Conservation (phyloP, 106 monocot genomes). For the Allium cepa region DNA sequence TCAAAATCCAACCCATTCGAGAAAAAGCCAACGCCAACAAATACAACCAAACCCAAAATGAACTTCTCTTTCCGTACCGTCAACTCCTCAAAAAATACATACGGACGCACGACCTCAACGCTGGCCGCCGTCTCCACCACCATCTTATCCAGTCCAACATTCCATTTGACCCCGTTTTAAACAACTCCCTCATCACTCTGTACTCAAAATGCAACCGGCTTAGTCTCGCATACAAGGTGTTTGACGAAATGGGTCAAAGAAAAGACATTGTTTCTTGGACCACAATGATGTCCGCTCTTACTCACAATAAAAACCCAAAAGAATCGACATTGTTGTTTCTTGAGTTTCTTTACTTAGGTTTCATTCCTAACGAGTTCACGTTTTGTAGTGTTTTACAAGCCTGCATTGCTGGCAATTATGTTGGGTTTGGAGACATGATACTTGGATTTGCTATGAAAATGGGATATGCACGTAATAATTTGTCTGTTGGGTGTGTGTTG, state of each 20-base stretch:
- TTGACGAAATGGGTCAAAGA: constrained; percentile 35
- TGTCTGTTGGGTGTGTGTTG: constrained; percentile 52
- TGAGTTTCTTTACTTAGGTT: constrained; percentile 44
- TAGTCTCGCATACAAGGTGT: constrained; percentile 28
- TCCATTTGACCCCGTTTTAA: constrained; percentile 32
- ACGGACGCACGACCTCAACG: constrained; percentile 45
- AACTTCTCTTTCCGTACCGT: constrained; percentile 17
- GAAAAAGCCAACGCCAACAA: background rate
- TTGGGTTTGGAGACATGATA: constrained; percentile 18
- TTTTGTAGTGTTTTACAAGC: constrained; percentile 47
- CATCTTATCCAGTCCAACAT: constrained; percentile 34
- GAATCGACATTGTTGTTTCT: constrained; percentile 35
- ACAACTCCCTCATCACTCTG: constrained; percentile 75
- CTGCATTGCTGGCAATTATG: constrained; percentile 23
- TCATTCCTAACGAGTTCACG: constrained; percentile 60
- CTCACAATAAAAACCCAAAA: constrained; percentile 14
- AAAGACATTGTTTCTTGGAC: constrained; percentile 77
- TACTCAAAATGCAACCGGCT: constrained; percentile 82
- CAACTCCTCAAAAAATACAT: constrained; percentile 51
- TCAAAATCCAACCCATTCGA: too few relatives aligned
- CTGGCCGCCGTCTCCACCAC: constrained; percentile 50
- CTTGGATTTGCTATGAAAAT: constrained; percentile 51
- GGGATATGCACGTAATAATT: constrained; percentile 27
- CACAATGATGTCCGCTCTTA: constrained; percentile 43
- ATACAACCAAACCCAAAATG: background rate